phyloP scores from a whole-genome alignment of 768 basidiomycete species.

The Mycena rebaudengoi region DNA sequence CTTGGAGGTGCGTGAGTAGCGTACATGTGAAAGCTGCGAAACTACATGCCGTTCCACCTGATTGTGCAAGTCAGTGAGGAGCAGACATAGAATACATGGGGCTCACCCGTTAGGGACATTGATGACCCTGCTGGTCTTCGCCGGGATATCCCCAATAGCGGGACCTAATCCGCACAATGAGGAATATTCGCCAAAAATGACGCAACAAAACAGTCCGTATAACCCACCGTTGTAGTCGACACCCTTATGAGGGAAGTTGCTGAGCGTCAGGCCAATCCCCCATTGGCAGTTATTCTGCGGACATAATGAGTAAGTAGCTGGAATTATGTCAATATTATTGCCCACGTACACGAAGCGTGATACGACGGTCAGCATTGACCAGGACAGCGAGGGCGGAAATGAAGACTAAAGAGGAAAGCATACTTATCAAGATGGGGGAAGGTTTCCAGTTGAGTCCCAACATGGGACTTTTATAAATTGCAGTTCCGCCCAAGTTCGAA shows the following conservation, averaged over 20 bases:
- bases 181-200: no score
- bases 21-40: no score
- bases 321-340: not conserved
- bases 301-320: no score
- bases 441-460: no score
- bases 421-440: no score
- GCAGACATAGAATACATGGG: not conserved
- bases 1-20: conserved; percentile 1
- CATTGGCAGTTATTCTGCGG: conserved; percentile 16
- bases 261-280: conserved; percentile 12
- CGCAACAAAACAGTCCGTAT: not conserved
- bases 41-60: conserved; percentile 15
- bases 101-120: conserved; percentile 1
- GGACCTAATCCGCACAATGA: not conserved
- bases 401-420: no score
- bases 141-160: conserved; percentile 6
- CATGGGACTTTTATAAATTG: no score
- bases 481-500: no score
- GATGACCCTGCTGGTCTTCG: not conserved
- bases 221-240: conserved; percentile 5
- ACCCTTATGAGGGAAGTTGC: conserved; percentile 16
- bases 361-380: no score
- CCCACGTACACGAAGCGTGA: no score
- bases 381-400: no score
- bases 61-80: not conserved